Conservation (phyloP, 2,329 filamentous ascomycete species). For the Aspergillus caelatus region DNA sequence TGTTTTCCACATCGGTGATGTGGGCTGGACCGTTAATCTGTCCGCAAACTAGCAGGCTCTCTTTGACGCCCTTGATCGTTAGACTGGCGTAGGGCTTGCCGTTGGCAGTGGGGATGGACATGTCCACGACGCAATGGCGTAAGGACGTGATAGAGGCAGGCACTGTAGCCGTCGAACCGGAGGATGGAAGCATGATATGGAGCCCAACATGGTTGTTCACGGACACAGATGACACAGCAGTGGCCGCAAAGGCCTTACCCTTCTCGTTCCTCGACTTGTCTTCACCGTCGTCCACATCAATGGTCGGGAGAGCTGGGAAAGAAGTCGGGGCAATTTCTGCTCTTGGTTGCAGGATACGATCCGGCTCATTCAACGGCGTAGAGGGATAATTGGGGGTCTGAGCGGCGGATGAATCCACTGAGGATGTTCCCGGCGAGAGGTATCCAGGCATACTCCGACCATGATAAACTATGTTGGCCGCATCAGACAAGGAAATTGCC, state of each 20-base stretch:
- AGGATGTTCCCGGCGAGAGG: conserved; percentile 45
- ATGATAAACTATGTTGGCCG: conserved; percentile 56
- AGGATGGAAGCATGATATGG: conserved; percentile 75
- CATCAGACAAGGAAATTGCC: conserved; percentile 59
- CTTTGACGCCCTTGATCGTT: conserved; percentile 68
- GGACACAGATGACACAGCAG: conserved; percentile 56
- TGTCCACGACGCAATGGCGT: conserved; percentile 73
- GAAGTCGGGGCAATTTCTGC: conserved; percentile 41
- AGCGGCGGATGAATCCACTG: conserved; percentile 41
- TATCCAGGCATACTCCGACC: conserved; percentile 50
- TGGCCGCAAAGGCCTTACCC: conserved; percentile 57
- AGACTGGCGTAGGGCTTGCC: conserved; percentile 71
- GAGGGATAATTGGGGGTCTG: conserved; percentile 40
- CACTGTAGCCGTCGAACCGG: conserved; percentile 70
- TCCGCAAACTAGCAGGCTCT: conserved; percentile 76
- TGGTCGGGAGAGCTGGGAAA: conserved; percentile 32
- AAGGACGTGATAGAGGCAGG: conserved; percentile 74
- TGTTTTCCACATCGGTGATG: conserved; percentile 73
- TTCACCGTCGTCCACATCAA: conserved; percentile 22
- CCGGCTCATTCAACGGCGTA: conserved; percentile 40
- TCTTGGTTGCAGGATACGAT: conserved; percentile 36
- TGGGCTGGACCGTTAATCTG: conserved; percentile 79
- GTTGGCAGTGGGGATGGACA: conserved; percentile 65
- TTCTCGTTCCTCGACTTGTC: conserved; percentile 25
- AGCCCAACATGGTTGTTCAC: conserved; percentile 69